A percentile compares a stretch with the other conserved stretches of the same genome.
These are phyloP conservation scores for Aspergillus funiculosus DNA, from an alignment of 495 filamentous ascomycete species.

Conservation along the genomic window DNA sequence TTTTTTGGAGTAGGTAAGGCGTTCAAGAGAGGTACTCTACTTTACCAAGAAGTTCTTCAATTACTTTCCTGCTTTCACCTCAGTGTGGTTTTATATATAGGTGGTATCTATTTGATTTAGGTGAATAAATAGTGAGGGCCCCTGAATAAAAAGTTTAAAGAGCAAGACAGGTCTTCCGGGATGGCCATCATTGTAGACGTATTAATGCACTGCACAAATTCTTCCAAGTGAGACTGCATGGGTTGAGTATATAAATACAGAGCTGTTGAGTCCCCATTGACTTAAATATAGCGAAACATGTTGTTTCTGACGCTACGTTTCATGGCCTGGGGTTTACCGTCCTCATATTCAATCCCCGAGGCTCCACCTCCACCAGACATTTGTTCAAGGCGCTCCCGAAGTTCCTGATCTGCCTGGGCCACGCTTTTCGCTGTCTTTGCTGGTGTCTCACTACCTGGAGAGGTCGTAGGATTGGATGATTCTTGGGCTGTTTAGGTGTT, in stretches of 20 bases:
- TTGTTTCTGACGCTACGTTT: constrained; percentile 72
- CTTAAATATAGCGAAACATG: constrained; percentile 67
- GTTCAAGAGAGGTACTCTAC: constrained; percentile 1
- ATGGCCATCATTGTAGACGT: too few species aligned
- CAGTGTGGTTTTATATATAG: neutral
- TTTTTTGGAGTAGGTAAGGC: constrained; percentile 5
- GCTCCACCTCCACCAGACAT: constrained; percentile 70
- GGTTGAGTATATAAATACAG: too few species aligned
- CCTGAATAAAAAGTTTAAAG: neutral
- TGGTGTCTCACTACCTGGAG: too few species aligned
- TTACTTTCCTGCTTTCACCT: neutral
- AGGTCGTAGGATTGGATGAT: too few species aligned
- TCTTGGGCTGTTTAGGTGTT: too few species aligned
- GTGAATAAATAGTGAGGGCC: neutral
- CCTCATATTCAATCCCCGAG: constrained; percentile 73
- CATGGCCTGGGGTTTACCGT: constrained; percentile 69
- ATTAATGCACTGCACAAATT: neutral
- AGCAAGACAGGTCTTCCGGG: too few species aligned
- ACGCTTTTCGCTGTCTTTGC: constrained; percentile 46
- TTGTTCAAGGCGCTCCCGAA: constrained; percentile 59
- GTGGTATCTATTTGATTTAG: neutral
- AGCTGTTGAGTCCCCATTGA: too few species aligned
- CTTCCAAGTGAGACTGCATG: neutral
- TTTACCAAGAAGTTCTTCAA: neutral
- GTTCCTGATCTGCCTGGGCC: constrained; percentile 60